Evolutionary conservation across 2,329 filamentous ascomycete species (phyloP).

Genomic region (Rutstroemia sp.): DNA sequence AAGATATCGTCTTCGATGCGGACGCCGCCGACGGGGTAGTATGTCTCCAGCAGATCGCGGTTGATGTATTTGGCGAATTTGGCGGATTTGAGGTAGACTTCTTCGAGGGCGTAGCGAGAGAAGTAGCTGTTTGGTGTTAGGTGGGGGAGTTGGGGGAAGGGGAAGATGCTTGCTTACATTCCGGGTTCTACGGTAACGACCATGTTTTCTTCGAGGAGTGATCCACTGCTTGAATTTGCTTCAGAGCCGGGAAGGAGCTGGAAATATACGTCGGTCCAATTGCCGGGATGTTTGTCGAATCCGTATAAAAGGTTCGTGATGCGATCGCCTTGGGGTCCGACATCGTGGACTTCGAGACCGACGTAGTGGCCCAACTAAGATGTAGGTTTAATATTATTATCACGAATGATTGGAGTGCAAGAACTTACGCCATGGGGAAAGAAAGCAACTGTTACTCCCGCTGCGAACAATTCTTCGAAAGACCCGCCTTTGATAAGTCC

Average conservation of each 20-base stretch:
- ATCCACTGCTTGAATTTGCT: conserved; percentile 6
- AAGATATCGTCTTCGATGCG: conserved; percentile 89
- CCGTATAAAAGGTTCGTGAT: conserved; percentile 28
- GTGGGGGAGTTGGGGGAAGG: not conserved
- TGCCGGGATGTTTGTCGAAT: not conserved
- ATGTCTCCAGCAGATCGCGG: conserved; percentile 54
- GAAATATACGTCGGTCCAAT: conserved; percentile 13
- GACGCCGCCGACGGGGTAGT: conserved; percentile 78
- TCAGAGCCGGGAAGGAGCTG: conserved; percentile 11
- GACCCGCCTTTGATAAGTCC: conserved; percentile 63
- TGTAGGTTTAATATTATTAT: not conserved
- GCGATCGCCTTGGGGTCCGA: conserved; percentile 32
- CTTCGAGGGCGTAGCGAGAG: conserved; percentile 60
- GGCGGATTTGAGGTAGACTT: conserved; percentile 53
- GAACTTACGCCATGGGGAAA: conserved; percentile 50
- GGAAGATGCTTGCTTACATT: conserved; percentile 39
- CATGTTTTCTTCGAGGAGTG: conserved; percentile 51
- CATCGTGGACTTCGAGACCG: conserved; percentile 58
- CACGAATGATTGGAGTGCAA: too few relatives aligned
- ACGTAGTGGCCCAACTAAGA: conserved; percentile 41
- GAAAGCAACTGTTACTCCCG: conserved; percentile 52
- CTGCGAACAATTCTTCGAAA: conserved; percentile 43
- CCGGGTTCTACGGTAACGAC: conserved; percentile 77
- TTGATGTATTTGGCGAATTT: conserved; percentile 59
- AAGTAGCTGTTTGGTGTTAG: conserved; percentile 51